Evolutionary conservation across 768 basidiomycete species (phyloP).

Genomic region (Amanita exitialis): DNA sequence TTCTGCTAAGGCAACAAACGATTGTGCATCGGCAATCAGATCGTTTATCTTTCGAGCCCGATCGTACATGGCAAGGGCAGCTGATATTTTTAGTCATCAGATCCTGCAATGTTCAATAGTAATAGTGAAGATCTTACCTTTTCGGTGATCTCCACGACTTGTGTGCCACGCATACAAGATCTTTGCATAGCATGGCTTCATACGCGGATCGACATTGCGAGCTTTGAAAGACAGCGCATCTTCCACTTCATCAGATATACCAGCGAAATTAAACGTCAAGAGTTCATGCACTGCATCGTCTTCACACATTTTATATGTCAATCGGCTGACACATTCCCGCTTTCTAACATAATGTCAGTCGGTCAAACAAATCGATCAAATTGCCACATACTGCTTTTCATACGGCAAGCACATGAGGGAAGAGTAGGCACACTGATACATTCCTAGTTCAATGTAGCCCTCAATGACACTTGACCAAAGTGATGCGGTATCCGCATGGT

Average conservation of each 20-base stretch:
- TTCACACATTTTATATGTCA: slow-evolving; percentile 92
- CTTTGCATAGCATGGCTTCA: slow-evolving; percentile 76
- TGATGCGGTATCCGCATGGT: slow-evolving; percentile 44
- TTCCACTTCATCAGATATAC: slow-evolving; percentile 81
- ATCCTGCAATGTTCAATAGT: slow-evolving; percentile 4
- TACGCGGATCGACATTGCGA: slow-evolving; percentile 83
- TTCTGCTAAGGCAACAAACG: slow-evolving; percentile 39
- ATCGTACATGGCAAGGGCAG: slow-evolving; percentile 89
- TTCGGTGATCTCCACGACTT: slow-evolving; percentile 80
- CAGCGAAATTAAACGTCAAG: slow-evolving; percentile 76
- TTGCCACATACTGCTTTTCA: slow-evolving; percentile 60
- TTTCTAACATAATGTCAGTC: slow-evolving; percentile 38
- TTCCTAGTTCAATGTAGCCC: slow-evolving; percentile 59
- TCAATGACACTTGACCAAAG: slow-evolving; percentile 76
- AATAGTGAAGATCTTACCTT: slow-evolving; percentile 45
- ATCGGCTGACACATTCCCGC: slow-evolving; percentile 69
- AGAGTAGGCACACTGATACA: slow-evolving; percentile 85
- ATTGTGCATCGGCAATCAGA: slow-evolving; percentile 29
- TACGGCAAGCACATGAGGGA: slow-evolving; percentile 66
- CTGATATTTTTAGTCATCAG: slow-evolving; percentile 28
- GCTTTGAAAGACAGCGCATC: slow-evolving; percentile 85
- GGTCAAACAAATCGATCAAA: slow-evolving; percentile 6
- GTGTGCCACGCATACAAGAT: slow-evolving; percentile 95
- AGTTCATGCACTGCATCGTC: slow-evolving; percentile 71
- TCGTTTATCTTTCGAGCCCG: slow-evolving; percentile 72